These are phyloP conservation scores for Sclerotiophoma versabilis DNA, from an alignment of 2,329 filamentous ascomycete species.

Conservation along the genomic window DNA sequence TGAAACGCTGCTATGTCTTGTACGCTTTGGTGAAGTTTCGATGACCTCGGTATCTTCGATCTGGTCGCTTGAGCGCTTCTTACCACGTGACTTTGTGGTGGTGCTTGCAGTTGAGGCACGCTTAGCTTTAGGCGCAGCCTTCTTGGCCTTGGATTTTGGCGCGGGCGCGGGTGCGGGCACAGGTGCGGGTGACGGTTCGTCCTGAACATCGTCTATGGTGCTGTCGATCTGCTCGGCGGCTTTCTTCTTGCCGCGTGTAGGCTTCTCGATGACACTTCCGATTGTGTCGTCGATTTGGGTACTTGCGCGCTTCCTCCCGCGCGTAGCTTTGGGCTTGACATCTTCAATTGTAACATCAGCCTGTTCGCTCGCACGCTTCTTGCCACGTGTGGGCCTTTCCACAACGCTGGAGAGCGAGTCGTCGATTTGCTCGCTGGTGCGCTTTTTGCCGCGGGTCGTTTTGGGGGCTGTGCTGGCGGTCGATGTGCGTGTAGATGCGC, in stretches of 20 bases:
- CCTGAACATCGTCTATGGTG: not conserved
- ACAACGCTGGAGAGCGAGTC: constrained; percentile 3
- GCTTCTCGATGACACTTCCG: constrained; percentile 12
- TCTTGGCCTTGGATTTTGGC: constrained; percentile 10
- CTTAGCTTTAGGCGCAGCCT: constrained; percentile 24
- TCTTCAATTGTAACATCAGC: constrained; percentile 11
- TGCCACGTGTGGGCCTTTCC: constrained; percentile 11
- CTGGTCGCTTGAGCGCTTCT: constrained; percentile 28
- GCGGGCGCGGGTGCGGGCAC: not conserved
- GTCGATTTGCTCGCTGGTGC: constrained; percentile 29
- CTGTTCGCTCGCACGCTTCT: constrained; percentile 23
- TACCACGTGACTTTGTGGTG: constrained; percentile 8
- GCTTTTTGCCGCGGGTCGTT: constrained; percentile 25
- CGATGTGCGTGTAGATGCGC: constrained; percentile 33
- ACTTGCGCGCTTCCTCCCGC: constrained; percentile 28
- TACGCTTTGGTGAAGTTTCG: constrained; percentile 20
- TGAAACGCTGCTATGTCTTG: constrained; percentile 30
- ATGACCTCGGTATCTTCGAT: constrained; percentile 15
- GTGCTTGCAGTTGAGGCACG: constrained; percentile 28
- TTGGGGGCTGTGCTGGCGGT: constrained; percentile 28
- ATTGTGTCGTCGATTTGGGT: constrained; percentile 20
- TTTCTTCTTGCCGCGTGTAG: constrained; percentile 25
- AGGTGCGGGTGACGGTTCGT: not conserved
- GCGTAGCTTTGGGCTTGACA: constrained; percentile 9
- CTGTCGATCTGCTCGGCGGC: constrained; percentile 23